phyloP scores from a whole-genome alignment of 2,329 filamentous ascomycete species.

The Trichoderma koningii region DNA sequence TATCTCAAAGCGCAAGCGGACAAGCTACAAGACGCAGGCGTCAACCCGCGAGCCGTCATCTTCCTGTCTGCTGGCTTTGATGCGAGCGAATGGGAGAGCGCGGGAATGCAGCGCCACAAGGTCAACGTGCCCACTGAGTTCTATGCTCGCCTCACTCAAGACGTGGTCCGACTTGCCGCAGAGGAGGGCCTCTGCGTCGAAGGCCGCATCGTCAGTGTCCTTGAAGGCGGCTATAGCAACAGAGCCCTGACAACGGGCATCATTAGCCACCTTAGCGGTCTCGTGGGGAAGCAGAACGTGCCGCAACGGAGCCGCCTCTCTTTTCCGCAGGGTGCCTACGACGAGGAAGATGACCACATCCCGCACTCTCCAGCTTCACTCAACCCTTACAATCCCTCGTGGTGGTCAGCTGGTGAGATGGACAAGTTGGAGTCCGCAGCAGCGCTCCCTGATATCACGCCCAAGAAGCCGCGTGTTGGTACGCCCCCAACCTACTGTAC shows the following conservation, averaged over 20 bases:
- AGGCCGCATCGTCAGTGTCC: conserved; percentile 85
- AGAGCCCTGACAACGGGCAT: conserved; percentile 85
- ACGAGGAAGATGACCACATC: conserved; percentile 33
- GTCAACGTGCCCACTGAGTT: conserved; percentile 97
- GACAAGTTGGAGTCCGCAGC: conserved; percentile 68
- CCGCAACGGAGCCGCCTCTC: conserved; percentile 10
- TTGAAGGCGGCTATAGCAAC: conserved; percentile 96
- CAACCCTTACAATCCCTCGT: conserved; percentile 63
- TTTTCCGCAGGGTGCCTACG: conserved; percentile 40
- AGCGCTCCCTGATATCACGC: conserved; percentile 50
- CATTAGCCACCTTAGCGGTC: conserved; percentile 83
- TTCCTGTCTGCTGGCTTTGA: conserved; percentile 97
- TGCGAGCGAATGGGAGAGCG: conserved; percentile 90
- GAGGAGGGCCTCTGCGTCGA: conserved; percentile 77
- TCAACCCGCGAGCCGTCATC: conserved; percentile 77
- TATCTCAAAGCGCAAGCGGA: conserved; percentile 76
- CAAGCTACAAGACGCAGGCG: conserved; percentile 59
- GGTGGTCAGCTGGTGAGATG: conserved; percentile 70
- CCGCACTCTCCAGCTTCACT: conserved; percentile 33
- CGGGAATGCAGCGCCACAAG: conserved; percentile 91
- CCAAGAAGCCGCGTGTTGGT: conserved; percentile 56
- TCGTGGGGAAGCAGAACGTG: conserved; percentile 59
- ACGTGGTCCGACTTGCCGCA: conserved; percentile 78
- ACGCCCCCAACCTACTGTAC: conserved; percentile 76
- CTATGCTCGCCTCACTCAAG: conserved; percentile 85